phyloP scores from a whole-genome alignment of 257 asterid species.

The Lithospermum erythrorhizon region DNA sequence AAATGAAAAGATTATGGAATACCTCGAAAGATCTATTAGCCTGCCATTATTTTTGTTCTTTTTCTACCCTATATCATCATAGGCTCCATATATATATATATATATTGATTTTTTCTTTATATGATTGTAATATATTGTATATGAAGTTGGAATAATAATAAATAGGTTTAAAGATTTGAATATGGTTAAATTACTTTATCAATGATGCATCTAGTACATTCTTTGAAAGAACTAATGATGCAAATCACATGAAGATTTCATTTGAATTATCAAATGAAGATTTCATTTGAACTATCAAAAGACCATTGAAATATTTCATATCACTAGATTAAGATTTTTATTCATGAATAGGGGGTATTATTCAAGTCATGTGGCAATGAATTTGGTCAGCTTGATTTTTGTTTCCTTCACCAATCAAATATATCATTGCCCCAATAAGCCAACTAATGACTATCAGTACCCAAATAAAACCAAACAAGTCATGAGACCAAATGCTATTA shows the following conservation, averaged over 20 bases:
- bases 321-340: conserved; percentile 4
- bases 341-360: conserved; percentile 15
- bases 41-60: neutral
- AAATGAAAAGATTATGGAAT: conserved; percentile 12
- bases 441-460: conserved; percentile 29
- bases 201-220: neutral
- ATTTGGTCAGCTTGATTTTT: conserved; percentile 25
- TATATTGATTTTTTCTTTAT: too few species aligned
- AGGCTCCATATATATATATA: too few species aligned
- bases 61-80: neutral
- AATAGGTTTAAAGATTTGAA: neutral
- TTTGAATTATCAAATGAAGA: conserved; percentile 13
- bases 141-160: neutral
- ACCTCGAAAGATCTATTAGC: neutral
- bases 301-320: conserved; percentile 4
- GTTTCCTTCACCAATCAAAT: conserved; percentile 16
- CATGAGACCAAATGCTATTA: conserved; percentile 15
- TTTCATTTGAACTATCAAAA: conserved; percentile 12
- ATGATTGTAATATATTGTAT: too few species aligned
- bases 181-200: neutral
- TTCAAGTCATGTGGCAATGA: conserved; percentile 26
- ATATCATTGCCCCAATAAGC: conserved; percentile 17
- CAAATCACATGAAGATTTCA: conserved; percentile 34
- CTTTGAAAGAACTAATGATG: conserved; percentile 7
- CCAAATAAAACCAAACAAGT: neutral